Evolutionary conservation across 768 basidiomycete species (phyloP), one percentile per base, ranked within the genome.

Genomic region (Dioszegia crocea): DNA sequence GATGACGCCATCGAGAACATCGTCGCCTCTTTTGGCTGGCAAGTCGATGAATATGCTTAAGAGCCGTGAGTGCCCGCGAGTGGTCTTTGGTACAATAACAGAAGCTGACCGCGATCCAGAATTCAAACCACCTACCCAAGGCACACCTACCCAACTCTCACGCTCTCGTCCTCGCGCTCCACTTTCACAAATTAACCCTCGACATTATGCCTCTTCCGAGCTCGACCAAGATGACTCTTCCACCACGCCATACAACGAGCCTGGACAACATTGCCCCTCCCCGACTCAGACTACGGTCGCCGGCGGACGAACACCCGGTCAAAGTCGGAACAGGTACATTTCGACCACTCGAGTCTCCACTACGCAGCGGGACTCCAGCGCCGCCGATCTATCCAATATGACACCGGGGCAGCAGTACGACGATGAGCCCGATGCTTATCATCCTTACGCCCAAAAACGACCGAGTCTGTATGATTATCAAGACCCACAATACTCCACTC

Each of bases 61-160:
- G 21, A 53, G 51, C 29, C 51, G 51, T 53, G 38, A 40, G 51
- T 41, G 16, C 24, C 9, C 1, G 3, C 6, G 4, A 23, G 11
- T 16, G 11, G 6, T 38, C 36, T 38, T 17, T 49, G 27, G 29
- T 49, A 16, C 41, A 21, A 30, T 17, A 49, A 27, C 33, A 36
- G 31, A 51, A 11, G 3, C 3, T 6, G 17, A n/a, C n/a, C n/a
- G n/a, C n/a, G n/a, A n/a, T n/a, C n/a, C 23, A 53, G 51, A 53
- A 19, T 53, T 53, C 51, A 53, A 40, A 40, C 21, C 51, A 9
- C 51, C 51, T 4, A 53, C 51, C 16, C 49, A 51, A 23, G 19
- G 14, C 17, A 8, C 38, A 10, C 51, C 51, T n/a, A 39, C 36
- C 5, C 51, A 39, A 17, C 14, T 21, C 40, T 43, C 14, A 17